Conservation (phyloP, 352 stramenopile species). For the Pythium phragmitis region DNA sequence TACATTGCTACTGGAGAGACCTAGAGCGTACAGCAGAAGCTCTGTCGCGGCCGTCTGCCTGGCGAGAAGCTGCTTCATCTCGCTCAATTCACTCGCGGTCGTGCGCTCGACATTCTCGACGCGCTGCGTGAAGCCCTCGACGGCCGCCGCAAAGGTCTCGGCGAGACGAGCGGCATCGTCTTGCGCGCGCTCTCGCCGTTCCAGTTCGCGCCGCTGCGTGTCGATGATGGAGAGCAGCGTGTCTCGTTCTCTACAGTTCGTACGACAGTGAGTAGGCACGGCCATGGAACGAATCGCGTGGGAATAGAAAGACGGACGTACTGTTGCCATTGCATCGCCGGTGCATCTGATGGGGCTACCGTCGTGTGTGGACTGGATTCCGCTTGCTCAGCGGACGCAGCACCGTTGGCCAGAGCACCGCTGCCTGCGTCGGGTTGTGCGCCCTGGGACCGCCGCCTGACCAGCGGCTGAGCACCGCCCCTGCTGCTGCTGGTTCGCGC, state of each 20-base stretch:
- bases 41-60: conserved; percentile 45
- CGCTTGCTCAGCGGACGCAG: background rate
- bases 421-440: background rate
- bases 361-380: background rate
- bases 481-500: background rate
- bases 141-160: conserved; percentile 51
- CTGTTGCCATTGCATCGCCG: conserved; percentile 8
- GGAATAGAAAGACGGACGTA: background rate
- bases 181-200: conserved; percentile 49
- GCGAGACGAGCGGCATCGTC: conserved; percentile 51
- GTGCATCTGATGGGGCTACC: background rate
- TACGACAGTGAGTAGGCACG: background rate
- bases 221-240: conserved; percentile 66
- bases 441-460: conserved; percentile 12
- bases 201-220: conserved; percentile 55
- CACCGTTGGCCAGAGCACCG: background rate
- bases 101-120: conserved; percentile 48
- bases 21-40: conserved; percentile 53
- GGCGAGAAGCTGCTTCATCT: conserved; percentile 45
- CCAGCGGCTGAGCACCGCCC: background rate
- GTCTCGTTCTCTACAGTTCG: conserved; percentile 40
- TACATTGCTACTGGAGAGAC: conserved; percentile 20
- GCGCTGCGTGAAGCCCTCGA: conserved; percentile 58
- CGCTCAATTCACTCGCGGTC: conserved; percentile 38
- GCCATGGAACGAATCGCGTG: no score